Base-by-base conservation (phyloP, 164 flowering plant species). In the Stephania cephalantha region DNA sequence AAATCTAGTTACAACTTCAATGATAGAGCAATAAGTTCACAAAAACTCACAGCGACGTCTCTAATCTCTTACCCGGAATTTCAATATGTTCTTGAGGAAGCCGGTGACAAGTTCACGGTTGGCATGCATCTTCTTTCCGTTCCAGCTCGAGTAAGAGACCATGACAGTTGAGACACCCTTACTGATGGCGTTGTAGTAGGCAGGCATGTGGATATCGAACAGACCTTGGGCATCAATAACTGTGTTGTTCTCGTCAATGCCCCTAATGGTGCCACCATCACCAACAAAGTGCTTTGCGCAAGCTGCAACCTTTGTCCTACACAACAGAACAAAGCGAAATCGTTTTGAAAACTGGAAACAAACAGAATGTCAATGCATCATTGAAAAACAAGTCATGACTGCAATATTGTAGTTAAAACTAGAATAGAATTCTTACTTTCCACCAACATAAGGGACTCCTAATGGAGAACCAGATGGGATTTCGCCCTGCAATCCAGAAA, bases 361-460 rank as follows among this genome's bases (percentile, higher is more conserved):
- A 44, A 12, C 3, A 70, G 45, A 9, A 46, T 11, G 12, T 4
- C 42, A 35, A 35, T 35, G 42, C 42, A 0, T 2, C 42, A 35
- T 35, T 35, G 42, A 35, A 8, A 35, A 31, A 42, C 53, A 70
- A 70, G 55, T 8, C 52, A 31, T 4, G 25, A 35, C 7, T 68
- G 46, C n/a, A 35, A 35, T 35, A 35, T 30, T 65, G 18, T 15
- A 68, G 13, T 30, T 29, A 7, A 35, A 68, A 22, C 63, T 17
- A 15, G 8, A 53, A 53, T 53, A 12, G 17, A 53, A 53, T 53
- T 72, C 65, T 72, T 52, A 72, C 66, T 46, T 72, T 72, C 74
- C 74, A 52, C 65, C 74, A 13, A 72, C 66, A 29, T 22, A 72
- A 6, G 74, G 74, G 52, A 72, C 74, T 25, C 74, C 74, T 22